Conservation (phyloP, 305 asterid genomes). For the Rubia balearica region DNA sequence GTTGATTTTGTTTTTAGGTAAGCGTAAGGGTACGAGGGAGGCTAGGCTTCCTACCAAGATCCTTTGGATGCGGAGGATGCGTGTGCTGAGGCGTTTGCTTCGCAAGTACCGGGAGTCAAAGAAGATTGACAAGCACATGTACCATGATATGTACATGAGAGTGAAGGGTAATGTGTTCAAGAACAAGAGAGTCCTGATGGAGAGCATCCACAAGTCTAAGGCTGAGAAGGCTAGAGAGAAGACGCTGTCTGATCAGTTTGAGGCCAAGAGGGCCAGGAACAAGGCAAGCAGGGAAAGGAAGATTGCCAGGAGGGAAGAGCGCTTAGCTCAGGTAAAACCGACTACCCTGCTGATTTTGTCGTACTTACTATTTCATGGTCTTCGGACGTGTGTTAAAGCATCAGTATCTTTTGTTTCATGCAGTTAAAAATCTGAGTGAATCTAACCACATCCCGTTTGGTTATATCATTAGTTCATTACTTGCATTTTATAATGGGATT, state of each 20-base stretch:
- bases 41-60: conserved; percentile 30
- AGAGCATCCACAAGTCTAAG: conserved; percentile 30
- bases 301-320: conserved; percentile 26
- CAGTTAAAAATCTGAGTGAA: neutral
- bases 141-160: conserved; percentile 22
- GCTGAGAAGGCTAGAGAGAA: conserved; percentile 33
- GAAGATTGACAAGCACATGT: conserved; percentile 28
- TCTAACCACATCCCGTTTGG: too few species aligned
- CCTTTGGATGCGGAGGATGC: conserved; percentile 33
- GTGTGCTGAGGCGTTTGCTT: conserved; percentile 24
- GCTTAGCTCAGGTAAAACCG: conserved; percentile 22
- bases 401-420: conserved; percentile 1
- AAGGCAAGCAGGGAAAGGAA: conserved; percentile 32
- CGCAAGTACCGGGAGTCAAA: conserved; percentile 23
- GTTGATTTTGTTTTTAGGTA: conserved; percentile 16
- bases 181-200: conserved; percentile 28
- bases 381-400: neutral
- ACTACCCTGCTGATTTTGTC: too few species aligned
- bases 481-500: neutral
- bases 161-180: conserved; percentile 26
- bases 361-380: too few species aligned
- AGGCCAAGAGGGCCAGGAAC: conserved; percentile 29
- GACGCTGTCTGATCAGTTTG: conserved; percentile 27
- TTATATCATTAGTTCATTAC: too few species aligned
- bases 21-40: conserved; percentile 31